Percentiles rank a stretch among this genome's conserved stretches.
These are phyloP conservation scores for Claviceps sp. DNA, from an alignment of 2,329 filamentous ascomycete species.

Conservation along the genomic window DNA sequence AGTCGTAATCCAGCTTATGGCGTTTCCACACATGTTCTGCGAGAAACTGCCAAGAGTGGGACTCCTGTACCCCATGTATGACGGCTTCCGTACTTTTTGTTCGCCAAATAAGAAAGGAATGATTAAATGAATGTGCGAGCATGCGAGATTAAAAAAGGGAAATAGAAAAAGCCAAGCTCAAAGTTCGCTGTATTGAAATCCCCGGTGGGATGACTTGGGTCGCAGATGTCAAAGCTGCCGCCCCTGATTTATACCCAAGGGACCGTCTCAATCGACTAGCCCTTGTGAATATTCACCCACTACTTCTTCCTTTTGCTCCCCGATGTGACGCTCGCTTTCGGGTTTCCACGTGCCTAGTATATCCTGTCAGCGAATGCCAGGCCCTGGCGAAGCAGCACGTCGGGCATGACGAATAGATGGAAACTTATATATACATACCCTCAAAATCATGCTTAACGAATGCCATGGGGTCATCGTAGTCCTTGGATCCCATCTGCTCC, in stretches of 20 bases:
- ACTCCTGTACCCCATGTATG: neutral
- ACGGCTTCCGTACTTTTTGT: neutral
- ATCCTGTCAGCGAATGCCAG: constrained; percentile 9
- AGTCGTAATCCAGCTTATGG: neutral
- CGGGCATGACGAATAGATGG: neutral
- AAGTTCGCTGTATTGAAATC: neutral
- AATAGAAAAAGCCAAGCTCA: neutral
- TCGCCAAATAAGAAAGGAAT: neutral
- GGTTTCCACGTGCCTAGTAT: constrained; percentile 60
- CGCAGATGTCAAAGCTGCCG: neutral
- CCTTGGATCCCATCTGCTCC: constrained; percentile 80
- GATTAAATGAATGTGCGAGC: neutral
- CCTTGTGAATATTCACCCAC: neutral
- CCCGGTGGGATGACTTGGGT: neutral
- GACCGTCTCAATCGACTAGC: neutral
- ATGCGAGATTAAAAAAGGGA: neutral
- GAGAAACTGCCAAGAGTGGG: neutral
- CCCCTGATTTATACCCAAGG: no score
- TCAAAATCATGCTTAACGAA: constrained; percentile 97
- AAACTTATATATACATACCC: constrained; percentile 40
- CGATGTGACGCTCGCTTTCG: constrained; percentile 57
- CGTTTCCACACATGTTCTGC: neutral
- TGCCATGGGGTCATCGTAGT: constrained; percentile 84
- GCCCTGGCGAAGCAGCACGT: neutral
- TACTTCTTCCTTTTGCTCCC: constrained; percentile 24